Evolutionary conservation across 2,329 filamentous ascomycete species (phyloP).

Genomic region (Macrophomina tecta): DNA sequence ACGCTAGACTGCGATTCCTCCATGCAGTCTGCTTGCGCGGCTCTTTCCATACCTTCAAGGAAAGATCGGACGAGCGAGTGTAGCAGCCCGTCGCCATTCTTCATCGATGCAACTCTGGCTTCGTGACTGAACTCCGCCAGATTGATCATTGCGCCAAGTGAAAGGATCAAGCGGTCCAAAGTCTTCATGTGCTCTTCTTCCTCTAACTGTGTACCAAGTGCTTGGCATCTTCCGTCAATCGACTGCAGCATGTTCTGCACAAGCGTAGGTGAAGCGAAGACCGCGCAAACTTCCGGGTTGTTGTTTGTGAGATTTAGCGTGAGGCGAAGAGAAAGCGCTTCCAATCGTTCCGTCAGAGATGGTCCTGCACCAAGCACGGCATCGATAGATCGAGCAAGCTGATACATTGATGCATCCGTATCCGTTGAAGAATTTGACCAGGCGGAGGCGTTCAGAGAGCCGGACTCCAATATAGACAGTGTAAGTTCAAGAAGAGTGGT

Average conservation of each 20-base stretch:
- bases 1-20: constrained; percentile 81
- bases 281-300: constrained; percentile 69
- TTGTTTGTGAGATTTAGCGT: constrained; percentile 88
- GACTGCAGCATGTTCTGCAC: constrained; percentile 48
- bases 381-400: constrained; percentile 40
- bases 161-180: constrained; percentile 76
- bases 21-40: constrained; percentile 62
- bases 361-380: constrained; percentile 2
- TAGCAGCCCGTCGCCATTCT: constrained; percentile 54
- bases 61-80: constrained; percentile 69
- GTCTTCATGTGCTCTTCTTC: constrained; percentile 60
- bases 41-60: constrained; percentile 68
- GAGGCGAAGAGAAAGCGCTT: constrained; percentile 64
- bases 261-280: constrained; percentile 65
- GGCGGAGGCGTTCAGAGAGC: constrained; percentile 13
- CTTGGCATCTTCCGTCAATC: constrained; percentile 38
- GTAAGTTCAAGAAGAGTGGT: constrained; percentile 44
- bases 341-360: constrained; percentile 11
- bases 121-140: constrained; percentile 77
- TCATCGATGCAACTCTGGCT: constrained; percentile 49
- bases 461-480: constrained; percentile 62
- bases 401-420: constrained; percentile 48
- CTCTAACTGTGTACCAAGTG: constrained; percentile 40
- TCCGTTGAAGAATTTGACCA: constrained; percentile 36
- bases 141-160: constrained; percentile 85